phyloP scores from a whole-genome alignment of 2,329 filamentous ascomycete species.

The Celoporthe dispersa region DNA sequence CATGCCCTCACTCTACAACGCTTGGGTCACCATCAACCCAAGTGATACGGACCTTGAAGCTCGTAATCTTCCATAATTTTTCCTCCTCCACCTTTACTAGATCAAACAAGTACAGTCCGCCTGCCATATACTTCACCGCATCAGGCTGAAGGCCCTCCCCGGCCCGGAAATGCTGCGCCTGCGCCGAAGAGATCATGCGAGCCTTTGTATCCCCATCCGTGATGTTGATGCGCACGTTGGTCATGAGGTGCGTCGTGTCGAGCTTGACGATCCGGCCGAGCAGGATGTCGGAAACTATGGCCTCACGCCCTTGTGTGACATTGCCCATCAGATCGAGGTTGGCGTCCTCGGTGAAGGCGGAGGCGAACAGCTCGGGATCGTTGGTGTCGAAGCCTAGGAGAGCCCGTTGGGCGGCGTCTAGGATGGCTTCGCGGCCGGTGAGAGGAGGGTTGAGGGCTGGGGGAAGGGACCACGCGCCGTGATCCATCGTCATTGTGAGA shows the following conservation, averaged over 20 bases:
- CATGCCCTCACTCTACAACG: not conserved
- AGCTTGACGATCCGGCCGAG: constrained; percentile 34
- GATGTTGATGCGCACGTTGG: constrained; percentile 23
- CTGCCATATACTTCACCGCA: not conserved
- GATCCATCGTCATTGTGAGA: not conserved
- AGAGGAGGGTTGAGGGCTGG: constrained; percentile 29
- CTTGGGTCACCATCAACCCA: not conserved
- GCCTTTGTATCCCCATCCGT: constrained; percentile 26
- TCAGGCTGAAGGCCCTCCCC: not conserved
- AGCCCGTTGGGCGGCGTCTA: constrained; percentile 39
- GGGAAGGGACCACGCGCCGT: not conserved
- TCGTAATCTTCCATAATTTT: constrained; percentile 19
- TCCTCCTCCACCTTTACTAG: constrained; percentile 6
- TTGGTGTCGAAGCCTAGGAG: constrained; percentile 36
- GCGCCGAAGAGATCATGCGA: not conserved
- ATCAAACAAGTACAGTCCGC: constrained; percentile 4
- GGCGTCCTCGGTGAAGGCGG: constrained; percentile 35
- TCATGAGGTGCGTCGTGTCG: constrained; percentile 32
- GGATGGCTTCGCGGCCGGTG: constrained; percentile 38
- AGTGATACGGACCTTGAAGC: constrained; percentile 24
- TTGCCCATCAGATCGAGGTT: constrained; percentile 31
- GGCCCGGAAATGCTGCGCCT: constrained; percentile 11
- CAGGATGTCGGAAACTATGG: constrained; percentile 32
- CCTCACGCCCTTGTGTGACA: constrained; percentile 32
- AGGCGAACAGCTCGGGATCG: constrained; percentile 37